A percentile compares a stretch with the other conserved stretches of the same genome.
Evolutionary conservation across 352 stramenopile genomes (phyloP).

Genomic region (Phytophthora multivora): DNA sequence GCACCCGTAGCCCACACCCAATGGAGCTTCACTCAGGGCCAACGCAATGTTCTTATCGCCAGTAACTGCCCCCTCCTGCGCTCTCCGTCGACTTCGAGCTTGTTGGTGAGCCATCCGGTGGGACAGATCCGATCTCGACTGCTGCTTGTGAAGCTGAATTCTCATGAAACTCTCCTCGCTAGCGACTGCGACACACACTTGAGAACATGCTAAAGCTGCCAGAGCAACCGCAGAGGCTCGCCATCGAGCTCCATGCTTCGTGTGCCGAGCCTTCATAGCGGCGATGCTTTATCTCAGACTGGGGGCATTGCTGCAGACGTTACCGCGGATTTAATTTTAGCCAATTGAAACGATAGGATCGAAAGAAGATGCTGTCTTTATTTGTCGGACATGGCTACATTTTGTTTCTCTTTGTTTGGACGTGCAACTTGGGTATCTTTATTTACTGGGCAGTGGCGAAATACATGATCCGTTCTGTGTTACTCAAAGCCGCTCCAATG

Average conservation of each 20-base stretch:
- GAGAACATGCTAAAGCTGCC: neutral
- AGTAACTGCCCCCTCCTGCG: constrained; percentile 19
- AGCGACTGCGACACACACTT: neutral
- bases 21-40: constrained; percentile 60
- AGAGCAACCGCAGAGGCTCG: constrained; percentile 15
- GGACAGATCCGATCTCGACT: constrained; percentile 13
- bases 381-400: neutral
- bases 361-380: neutral
- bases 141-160: constrained; percentile 34
- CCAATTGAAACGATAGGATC: constrained; percentile 14
- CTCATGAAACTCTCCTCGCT: constrained; percentile 24
- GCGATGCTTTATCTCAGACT: constrained; percentile 2
- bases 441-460: constrained; percentile 18
- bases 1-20: constrained; percentile 75
- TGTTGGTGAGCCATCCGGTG: constrained; percentile 43
- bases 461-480: constrained; percentile 3
- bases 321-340: constrained; percentile 20
- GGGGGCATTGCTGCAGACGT: neutral
- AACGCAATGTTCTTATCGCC: constrained; percentile 20
- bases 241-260: constrained; percentile 9
- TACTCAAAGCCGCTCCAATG: constrained; percentile 64
- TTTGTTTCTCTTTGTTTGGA: too few relatives aligned
- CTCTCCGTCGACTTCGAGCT: constrained; percentile 50
- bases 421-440: constrained; percentile 11
- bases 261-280: neutral